These are phyloP conservation scores for Anisodus acutangulus DNA, from an alignment of 257 asterid species.

Conservation along the genomic window DNA sequence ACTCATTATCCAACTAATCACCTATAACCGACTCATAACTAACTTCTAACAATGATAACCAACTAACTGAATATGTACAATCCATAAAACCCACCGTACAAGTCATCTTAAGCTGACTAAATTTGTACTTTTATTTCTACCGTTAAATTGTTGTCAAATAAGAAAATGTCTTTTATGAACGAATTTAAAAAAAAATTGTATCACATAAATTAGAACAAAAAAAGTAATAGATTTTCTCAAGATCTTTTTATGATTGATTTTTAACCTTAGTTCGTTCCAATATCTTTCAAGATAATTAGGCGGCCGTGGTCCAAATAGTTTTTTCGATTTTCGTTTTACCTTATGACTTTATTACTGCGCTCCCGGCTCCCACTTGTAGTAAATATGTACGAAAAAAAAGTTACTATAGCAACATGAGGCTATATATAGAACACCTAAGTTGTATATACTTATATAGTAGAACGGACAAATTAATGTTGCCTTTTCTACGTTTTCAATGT, in stretches of 20 bases:
- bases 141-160: too few species aligned
- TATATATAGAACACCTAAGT: neutral
- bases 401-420: neutral
- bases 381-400: neutral
- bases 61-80: too few species aligned
- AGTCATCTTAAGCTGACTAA: too few species aligned
- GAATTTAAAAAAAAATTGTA: too few species aligned
- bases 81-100: too few species aligned
- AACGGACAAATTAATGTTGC: neutral
- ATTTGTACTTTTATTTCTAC: too few species aligned
- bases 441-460: too few species aligned
- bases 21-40: too few species aligned
- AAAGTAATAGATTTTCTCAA: neutral
- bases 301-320: slow-evolving; percentile 18
- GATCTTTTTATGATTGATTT: slow-evolving; percentile 16
- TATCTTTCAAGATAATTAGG: neutral
- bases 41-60: too few species aligned
- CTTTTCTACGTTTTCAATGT: neutral
- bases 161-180: too few species aligned
- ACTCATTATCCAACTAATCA: too few species aligned
- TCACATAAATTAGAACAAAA: too few species aligned
- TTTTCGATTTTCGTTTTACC: neutral
- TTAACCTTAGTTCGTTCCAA: neutral
- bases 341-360: neutral
- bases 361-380: neutral